A percentile compares a stretch with the other conserved stretches of the same genome.
phyloP scores from a whole-genome alignment of 768 basidiomycete species.

The Tricholoma bakamatsutake region DNA sequence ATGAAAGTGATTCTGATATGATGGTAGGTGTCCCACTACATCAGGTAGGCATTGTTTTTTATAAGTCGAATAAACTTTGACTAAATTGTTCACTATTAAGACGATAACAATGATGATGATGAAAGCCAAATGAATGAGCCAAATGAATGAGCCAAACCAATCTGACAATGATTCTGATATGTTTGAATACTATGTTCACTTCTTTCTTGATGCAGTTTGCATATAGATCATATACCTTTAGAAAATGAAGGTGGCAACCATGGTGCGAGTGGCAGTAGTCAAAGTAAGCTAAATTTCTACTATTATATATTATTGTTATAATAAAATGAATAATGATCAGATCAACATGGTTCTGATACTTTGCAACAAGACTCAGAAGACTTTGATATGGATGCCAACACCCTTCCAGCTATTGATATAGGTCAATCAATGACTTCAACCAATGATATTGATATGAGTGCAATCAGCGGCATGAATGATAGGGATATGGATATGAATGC shows the following conservation, averaged over 20 bases:
- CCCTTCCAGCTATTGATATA: no score
- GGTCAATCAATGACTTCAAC: no score
- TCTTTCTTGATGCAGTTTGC: neutral
- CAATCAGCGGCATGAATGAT: no score
- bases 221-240: neutral
- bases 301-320: neutral
- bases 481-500: no score
- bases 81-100: neutral
- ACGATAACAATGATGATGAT: neutral
- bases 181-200: neutral
- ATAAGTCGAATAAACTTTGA: no score
- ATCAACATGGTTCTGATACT: no score
- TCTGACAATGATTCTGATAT: no score
- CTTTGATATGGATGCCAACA: no score
- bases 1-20: neutral
- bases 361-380: no score
- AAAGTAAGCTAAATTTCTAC: neutral
- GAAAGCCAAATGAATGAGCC: neutral
- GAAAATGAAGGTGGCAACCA: neutral
- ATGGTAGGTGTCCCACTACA: neutral
- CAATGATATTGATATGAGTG: no score
- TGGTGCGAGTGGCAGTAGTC: neutral
- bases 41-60: neutral
- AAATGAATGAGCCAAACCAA: no score
- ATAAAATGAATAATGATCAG: no score